phyloP scores from a whole-genome alignment of 2,329 filamentous ascomycete genomes.

The Botrytis porri region DNA sequence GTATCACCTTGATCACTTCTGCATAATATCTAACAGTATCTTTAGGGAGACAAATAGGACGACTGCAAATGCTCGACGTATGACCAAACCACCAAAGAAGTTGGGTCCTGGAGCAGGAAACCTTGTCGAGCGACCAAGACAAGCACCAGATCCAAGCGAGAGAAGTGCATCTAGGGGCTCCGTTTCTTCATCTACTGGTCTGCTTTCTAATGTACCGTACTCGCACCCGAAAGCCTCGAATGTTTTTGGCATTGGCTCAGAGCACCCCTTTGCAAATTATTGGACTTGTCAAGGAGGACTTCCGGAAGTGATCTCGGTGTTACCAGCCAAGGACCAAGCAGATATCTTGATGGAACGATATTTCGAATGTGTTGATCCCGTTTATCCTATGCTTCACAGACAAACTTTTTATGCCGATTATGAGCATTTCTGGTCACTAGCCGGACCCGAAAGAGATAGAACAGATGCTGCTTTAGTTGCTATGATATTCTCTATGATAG shows the following conservation, averaged over 20 bases:
- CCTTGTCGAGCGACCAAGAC: conserved; percentile 29
- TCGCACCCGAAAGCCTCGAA: conserved; percentile 69
- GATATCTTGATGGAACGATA: conserved; percentile 65
- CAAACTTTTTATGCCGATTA: conserved; percentile 76
- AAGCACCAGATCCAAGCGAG: conserved; percentile 27
- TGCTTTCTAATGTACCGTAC: conserved; percentile 71
- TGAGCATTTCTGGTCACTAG: conserved; percentile 70
- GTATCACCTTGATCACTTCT: conserved; percentile 35
- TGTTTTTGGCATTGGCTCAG: conserved; percentile 75
- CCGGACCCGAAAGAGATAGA: conserved; percentile 53
- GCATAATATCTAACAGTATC: conserved; percentile 6
- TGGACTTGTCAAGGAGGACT: conserved; percentile 78
- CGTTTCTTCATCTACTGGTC: conserved; percentile 47
- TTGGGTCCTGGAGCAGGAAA: conserved; percentile 37
- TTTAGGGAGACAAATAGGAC: conserved; percentile 56
- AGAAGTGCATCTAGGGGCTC: conserved; percentile 32
- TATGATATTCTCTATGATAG: conserved; percentile 73
- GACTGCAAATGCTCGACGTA: conserved; percentile 51
- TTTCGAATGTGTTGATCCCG: conserved; percentile 71
- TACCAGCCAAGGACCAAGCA: conserved; percentile 73
- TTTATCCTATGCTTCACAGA: conserved; percentile 77
- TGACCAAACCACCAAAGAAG: conserved; percentile 58
- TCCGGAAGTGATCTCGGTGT: conserved; percentile 69
- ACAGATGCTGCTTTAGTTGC: conserved; percentile 68
- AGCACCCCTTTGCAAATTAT: conserved; percentile 79